Evolutionary conservation across 352 stramenopile species (phyloP), one percentile per base, ranked within the genome.

Genomic region (Globisporangium uncinulatum): DNA sequence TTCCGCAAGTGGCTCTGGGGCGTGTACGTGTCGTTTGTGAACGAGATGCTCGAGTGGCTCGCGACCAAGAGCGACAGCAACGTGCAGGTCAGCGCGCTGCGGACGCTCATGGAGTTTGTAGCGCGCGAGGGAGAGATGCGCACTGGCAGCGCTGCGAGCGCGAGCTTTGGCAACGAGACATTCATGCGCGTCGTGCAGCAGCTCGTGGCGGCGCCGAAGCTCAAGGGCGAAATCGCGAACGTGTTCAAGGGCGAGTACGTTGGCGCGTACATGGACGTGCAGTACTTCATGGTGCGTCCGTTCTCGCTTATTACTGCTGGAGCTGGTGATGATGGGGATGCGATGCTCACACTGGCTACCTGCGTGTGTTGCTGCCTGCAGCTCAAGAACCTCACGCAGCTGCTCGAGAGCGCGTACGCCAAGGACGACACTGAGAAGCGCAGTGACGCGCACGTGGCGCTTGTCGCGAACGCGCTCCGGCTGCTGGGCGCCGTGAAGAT

Each of bases 91-190:
- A 78, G 79, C 19, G 85, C 87, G 36, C 61, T 95, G 60, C 83
- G 87, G n/a, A 96, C 86, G 45, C 69, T 94, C 5, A 94, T 96
- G 87, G 83, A 94, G 69, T 87, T 96, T 49, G 78, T 96, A 31
- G 82, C 83, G 21, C 75, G 79, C 14, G 86, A 95, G 55, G 70
- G 78, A 41, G 74, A 86, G 21, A 71, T 91, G 45, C 69, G 63
- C 8, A 20, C 58, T 6, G 47, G 61, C 21, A 39, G 47, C 32
- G 57, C 48, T 4, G 51, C 29, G n/a, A 48, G 56, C 20, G 51
- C 64, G 49, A 61, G 51, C 21, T 96, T 96, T 63, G 84, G 86
- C 31, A 92, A 89, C 54, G 87, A 95, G 54, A 91, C 87, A 17
- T 96, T 93, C 49, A 77, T 74, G 59, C 78, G 75, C 36, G 72